A percentile compares a stretch with the other conserved stretches of the same genome.
Evolutionary conservation across 108 stramenopile species (phyloP).

Genomic region (Pseudonitzschia pungens): DNA sequence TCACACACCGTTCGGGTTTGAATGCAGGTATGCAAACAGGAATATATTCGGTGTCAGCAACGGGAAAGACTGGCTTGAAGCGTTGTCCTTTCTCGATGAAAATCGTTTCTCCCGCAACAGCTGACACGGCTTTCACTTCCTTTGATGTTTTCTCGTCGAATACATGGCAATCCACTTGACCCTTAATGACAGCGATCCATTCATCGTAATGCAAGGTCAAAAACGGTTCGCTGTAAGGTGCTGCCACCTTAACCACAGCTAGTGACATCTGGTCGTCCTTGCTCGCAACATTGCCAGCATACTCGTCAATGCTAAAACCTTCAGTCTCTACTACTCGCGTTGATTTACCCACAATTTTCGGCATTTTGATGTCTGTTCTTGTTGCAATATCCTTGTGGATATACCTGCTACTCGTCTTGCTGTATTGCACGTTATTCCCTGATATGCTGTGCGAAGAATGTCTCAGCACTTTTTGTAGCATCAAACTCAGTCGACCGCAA

Average conservation of each 20-base stretch:
- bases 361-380: constrained; percentile 29
- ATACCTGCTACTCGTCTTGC: not conserved
- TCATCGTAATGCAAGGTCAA: constrained; percentile 75
- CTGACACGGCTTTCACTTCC: constrained; percentile 28
- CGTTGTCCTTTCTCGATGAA: constrained; percentile 63
- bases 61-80: constrained; percentile 67
- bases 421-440: not conserved
- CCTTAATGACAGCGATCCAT: constrained; percentile 60
- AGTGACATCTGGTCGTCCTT: constrained; percentile 54
- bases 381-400: no score
- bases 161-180: constrained; percentile 44
- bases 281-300: constrained; percentile 66
- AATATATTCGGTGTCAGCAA: constrained; percentile 59
- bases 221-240: constrained; percentile 69
- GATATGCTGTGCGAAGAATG: no score
- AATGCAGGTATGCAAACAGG: constrained; percentile 82
- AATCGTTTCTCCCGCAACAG: constrained; percentile 54
- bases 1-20: constrained; percentile 60
- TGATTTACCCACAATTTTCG: constrained; percentile 55
- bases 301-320: constrained; percentile 67
- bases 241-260: constrained; percentile 53
- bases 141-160: constrained; percentile 14
- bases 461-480: no score
- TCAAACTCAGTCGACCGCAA: no score
- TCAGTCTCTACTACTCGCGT: constrained; percentile 69